phyloP scores from a whole-genome alignment of 139 green algal genomes.

The Asterochloris sp. region DNA sequence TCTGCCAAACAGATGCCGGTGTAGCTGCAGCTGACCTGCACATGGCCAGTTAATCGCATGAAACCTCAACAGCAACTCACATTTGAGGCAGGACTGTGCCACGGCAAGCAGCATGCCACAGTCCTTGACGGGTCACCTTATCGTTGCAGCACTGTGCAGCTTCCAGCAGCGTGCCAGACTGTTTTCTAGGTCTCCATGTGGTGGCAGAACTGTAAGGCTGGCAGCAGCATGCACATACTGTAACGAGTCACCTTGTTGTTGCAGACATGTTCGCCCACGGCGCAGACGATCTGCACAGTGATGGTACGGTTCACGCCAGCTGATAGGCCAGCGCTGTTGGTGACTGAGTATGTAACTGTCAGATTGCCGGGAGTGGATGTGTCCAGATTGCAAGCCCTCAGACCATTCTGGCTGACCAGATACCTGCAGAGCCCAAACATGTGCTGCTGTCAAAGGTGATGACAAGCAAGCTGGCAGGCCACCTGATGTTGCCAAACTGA shows the following conservation, averaged over 20 bases:
- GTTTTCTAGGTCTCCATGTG: not conserved
- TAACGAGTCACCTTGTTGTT: constrained; percentile 15
- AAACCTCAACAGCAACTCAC: not conserved
- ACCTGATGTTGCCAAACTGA: no score
- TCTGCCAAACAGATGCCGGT: constrained; percentile 18
- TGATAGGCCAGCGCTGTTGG: constrained; percentile 6
- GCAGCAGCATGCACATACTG: not conserved
- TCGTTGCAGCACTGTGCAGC: not conserved
- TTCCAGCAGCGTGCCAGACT: not conserved
- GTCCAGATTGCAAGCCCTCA: constrained; percentile 28
- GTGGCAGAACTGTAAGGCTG: not conserved
- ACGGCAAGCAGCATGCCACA: not conserved
- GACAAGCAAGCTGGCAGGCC: not conserved
- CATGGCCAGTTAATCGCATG: not conserved
- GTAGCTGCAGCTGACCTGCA: constrained; percentile 28
- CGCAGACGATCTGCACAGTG: constrained; percentile 18
- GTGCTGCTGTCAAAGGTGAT: constrained; percentile 11
- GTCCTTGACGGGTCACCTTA: not conserved
- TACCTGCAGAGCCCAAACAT: constrained; percentile 13
- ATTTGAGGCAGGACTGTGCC: not conserved
- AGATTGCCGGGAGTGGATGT: not conserved
- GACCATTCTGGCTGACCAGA: constrained; percentile 17
- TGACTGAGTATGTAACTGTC: constrained; percentile 9
- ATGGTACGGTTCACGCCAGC: constrained; percentile 10
- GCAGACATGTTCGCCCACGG: constrained; percentile 33